Evolutionary conservation across 768 basidiomycete species (phyloP), one percentile per base, ranked within the genome.

Genomic region (Neoboletus magnificus): DNA sequence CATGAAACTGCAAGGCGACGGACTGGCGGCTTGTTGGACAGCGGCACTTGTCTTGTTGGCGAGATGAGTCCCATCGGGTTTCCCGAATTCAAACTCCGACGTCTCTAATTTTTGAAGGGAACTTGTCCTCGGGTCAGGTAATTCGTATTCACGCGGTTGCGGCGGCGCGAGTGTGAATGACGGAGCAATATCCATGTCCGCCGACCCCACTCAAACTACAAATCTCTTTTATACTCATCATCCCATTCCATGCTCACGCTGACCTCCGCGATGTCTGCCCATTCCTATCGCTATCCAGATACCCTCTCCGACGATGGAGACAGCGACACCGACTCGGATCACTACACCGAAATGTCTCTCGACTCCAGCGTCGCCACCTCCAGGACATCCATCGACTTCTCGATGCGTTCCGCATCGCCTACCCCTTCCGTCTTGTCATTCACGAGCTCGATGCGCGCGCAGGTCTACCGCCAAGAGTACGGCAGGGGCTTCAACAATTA

Each of bases 401-500:
- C 84, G 1, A 81, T 82, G 76, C 85, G 84, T 48, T 85, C 86
- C 11, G 70, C 66, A 2, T 89, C 89, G 4, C 88, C 89, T 3
- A 70, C 72, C 13, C 86, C 84, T 9, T 90, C 89, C 25, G 79
- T 91, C 9, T 77, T 81, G 64, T 89, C 88, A 1, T 66, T 89
- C 65, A 84, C 85, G 0, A 84, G 79, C 62, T 86, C 86, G 0
- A 61, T 88, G 44, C 81, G 79, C 25, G 80, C 77, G 16, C 76
- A 79, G 35, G 79, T 82, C 1, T 84, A 83, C 71, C 79, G 77
- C 51, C 77, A 83, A 29, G 87, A 90, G 64, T 85, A 82, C 54
- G 89, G 89, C 0, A 77, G 89, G 40, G 79, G 76, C 32, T 67
- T 91, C 42, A 91, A 91, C 72, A 89, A 83, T 58, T 86, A 87